phyloP scores from a whole-genome alignment of 2,329 filamentous ascomycete species.

The Aspergillus versicolor region DNA sequence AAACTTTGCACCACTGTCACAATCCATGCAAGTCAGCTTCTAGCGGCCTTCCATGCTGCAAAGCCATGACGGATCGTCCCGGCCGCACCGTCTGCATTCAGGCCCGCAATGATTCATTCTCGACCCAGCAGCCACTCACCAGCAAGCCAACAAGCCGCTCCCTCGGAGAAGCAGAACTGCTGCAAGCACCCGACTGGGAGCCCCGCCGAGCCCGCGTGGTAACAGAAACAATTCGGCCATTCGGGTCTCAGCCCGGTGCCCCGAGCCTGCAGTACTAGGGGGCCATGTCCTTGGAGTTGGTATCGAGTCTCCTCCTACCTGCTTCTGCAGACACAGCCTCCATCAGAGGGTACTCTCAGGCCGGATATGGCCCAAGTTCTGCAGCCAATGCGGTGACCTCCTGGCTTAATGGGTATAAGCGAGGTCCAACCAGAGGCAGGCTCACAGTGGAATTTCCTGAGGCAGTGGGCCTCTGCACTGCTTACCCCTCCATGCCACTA shows the following conservation, averaged over 20 bases:
- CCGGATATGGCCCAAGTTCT: too few relatives aligned
- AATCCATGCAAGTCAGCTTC: not conserved
- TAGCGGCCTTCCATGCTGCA: not conserved
- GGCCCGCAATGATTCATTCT: not conserved
- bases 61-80: not conserved
- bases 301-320: too few relatives aligned
- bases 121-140: not conserved
- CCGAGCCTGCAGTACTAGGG: not conserved
- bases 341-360: too few relatives aligned
- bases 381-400: too few relatives aligned
- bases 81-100: not conserved
- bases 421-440: too few relatives aligned
- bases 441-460: too few relatives aligned
- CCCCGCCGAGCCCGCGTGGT: too few relatives aligned
- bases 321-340: too few relatives aligned
- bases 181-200: not conserved
- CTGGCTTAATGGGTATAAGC: too few relatives aligned
- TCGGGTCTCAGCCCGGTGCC: not conserved
- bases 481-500: too few relatives aligned
- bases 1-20: not conserved
- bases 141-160: not conserved
- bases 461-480: too few relatives aligned
- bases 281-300: too few relatives aligned
- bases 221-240: not conserved
- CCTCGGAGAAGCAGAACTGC: not conserved